phyloP scores from a whole-genome alignment of 2,329 filamentous ascomycete genomes.

The Daldinia eschscholtzii region DNA sequence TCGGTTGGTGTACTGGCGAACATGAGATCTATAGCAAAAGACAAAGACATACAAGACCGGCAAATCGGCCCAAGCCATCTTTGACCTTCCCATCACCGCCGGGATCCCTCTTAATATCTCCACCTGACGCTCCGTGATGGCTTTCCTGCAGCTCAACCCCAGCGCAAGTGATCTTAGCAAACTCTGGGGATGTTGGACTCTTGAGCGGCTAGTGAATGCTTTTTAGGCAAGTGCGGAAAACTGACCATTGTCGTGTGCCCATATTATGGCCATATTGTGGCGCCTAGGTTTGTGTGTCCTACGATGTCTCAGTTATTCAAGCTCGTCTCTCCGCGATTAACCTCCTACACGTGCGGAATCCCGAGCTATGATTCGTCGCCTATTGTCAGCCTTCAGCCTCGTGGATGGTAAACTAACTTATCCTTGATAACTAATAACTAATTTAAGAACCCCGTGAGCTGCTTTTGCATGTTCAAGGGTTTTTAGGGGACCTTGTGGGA shows the following conservation, averaged over 20 bases:
- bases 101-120: slow-evolving; percentile 7
- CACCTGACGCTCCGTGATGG: slow-evolving; percentile 28
- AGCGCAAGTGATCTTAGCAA: slow-evolving; percentile 35
- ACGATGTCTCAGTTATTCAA: slow-evolving; percentile 40
- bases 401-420: slow-evolving; percentile 15
- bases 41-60: background rate
- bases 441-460: slow-evolving; percentile 30
- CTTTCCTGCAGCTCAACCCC: slow-evolving; percentile 30
- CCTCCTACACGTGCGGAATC: slow-evolving; percentile 49
- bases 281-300: slow-evolving; percentile 16
- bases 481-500: background rate
- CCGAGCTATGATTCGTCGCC: slow-evolving; percentile 46
- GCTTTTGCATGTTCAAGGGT: slow-evolving; percentile 7
- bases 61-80: background rate
- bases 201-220: slow-evolving; percentile 18
- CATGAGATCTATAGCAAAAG: slow-evolving; percentile 15
- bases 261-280: slow-evolving; percentile 34
- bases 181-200: slow-evolving; percentile 11
- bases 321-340: slow-evolving; percentile 39
- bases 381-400: slow-evolving; percentile 39
- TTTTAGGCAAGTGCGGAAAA: slow-evolving; percentile 22
- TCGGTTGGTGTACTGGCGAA: slow-evolving; percentile 4
- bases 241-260: slow-evolving; percentile 32
- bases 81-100: slow-evolving; percentile 16
- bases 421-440: slow-evolving; percentile 9